These are phyloP conservation scores for Daedaleopsis sinensis DNA, from an alignment of 768 basidiomycete genomes.

Conservation along the genomic window DNA sequence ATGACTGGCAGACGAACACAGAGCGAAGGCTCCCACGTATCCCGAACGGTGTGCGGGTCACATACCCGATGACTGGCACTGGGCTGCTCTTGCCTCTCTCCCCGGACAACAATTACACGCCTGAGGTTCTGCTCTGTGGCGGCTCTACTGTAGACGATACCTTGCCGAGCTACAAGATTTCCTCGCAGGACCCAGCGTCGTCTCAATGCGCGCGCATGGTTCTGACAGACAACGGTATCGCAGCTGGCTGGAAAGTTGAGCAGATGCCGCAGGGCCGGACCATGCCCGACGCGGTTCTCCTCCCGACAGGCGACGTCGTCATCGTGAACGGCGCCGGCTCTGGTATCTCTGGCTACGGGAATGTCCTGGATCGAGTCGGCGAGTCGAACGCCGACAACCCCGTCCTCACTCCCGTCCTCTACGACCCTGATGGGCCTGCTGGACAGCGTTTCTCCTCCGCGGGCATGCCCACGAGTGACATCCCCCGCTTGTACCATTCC, in stretches of 20 bases:
- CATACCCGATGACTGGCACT: constrained; percentile 82
- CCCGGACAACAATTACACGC: constrained; percentile 59
- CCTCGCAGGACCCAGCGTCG: constrained; percentile 74
- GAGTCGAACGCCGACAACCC: constrained; percentile 80
- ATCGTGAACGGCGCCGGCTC: constrained; percentile 77
- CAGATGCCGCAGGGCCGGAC: constrained; percentile 72
- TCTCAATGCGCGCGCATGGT: constrained; percentile 72
- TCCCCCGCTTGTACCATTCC: constrained; percentile 83
- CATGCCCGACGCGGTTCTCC: constrained; percentile 82
- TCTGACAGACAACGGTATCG: constrained; percentile 65
- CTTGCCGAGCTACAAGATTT: constrained; percentile 60
- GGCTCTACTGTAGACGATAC: constrained; percentile 70
- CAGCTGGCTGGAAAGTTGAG: constrained; percentile 73
- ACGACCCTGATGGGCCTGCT: constrained; percentile 54
- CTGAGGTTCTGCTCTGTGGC: constrained; percentile 78
- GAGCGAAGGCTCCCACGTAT: constrained; percentile 66
- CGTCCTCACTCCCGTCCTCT: constrained; percentile 68
- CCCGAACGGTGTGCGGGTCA: constrained; percentile 79
- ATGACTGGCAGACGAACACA: constrained; percentile 68
- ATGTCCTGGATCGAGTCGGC: constrained; percentile 69
- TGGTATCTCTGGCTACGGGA: constrained; percentile 80
- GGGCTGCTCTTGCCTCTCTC: constrained; percentile 74
- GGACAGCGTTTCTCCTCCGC: constrained; percentile 61
- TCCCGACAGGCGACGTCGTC: constrained; percentile 74
- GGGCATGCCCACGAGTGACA: constrained; percentile 64